Percentiles rank a stretch among this genome's conserved stretches.
phyloP scores from a whole-genome alignment of 176 grass and related monocot genomes.

The Oryza longistaminata region DNA sequence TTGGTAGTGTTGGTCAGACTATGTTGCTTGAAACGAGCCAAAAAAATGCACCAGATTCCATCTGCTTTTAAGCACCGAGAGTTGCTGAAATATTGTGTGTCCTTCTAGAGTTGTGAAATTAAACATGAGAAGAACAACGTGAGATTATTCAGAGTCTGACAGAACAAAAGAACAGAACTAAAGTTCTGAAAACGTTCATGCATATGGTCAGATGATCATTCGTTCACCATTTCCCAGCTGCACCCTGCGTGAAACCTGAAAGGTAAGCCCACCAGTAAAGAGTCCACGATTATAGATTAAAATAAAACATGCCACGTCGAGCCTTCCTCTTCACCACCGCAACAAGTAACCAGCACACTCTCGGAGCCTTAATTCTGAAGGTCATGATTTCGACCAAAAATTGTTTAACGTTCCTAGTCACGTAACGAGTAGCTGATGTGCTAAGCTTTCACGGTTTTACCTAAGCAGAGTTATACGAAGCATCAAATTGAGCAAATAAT shows the following conservation, averaged over 20 bases:
- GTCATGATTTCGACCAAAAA: neutral
- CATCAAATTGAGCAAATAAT: neutral
- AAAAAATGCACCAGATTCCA: neutral
- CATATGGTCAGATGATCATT: slow-evolving; percentile 1
- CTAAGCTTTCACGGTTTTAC: neutral
- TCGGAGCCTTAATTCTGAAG: neutral
- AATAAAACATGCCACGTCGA: neutral
- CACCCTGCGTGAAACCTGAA: neutral
- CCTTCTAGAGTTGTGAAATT: too few species aligned
- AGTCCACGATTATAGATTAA: neutral
- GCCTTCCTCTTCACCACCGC: neutral
- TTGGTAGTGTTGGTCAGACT: too few species aligned
- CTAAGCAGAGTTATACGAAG: neutral
- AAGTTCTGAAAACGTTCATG: neutral
- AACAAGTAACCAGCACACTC: slow-evolving; percentile 23
- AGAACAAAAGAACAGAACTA: too few species aligned
- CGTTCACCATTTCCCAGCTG: slow-evolving; percentile 29
- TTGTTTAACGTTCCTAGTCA: neutral
- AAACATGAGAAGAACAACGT: too few species aligned
- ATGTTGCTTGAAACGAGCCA: too few species aligned
- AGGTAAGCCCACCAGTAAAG: neutral
- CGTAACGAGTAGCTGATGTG: neutral
- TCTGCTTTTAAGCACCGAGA: neutral
- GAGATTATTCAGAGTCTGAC: neutral
- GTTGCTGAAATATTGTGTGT: too few species aligned